Base-by-base conservation (phyloP, 306 rosid genomes). In the Acacia melanoxylon region DNA sequence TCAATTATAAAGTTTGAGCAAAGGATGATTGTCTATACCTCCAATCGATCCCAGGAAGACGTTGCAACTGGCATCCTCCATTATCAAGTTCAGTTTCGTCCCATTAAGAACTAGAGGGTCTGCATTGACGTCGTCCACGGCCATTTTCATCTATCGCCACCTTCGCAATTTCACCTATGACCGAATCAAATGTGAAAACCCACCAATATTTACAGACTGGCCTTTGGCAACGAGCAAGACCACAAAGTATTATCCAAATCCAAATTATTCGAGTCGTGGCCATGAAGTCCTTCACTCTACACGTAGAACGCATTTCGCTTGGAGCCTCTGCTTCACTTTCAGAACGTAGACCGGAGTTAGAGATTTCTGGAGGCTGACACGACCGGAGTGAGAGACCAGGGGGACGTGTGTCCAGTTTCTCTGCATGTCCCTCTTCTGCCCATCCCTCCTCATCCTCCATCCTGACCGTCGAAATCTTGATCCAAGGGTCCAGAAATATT, bases 121-220 rank as follows among this genome's bases (percentile, higher is more conserved):
- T 13, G 81, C 87, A 76, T 95, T 95, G 68, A 95, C 85, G 82
- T 95, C 99, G 78, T 87, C 84, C 24, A 91, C 83, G 9, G 98
- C 99, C 82, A 87, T 88, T 80, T 95, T 78, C 88, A n/a, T n/a
- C n/a, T n/a, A 95, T 87, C 16, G 97, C 97, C 37, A 48, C 48
- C 78, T 79, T 90, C 0, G 97, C 93, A 72, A 78, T 92, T 91
- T 82, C 89, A 67, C 99, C 99, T 71, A 95, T 92, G 42, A 95
- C 91, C 8, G 99, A 92, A 84, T 95, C 83, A 20, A 89, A 90
- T 70, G 91, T 84, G 78, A 93, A 91, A 88, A 95, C 74, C 1
- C 98, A 77, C 94, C 98, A 82, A 95, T 59, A 52, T 90, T 91
- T 79, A 95, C 93, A 79, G 81, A 86, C 78, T 44, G 97, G 98